Evolutionary conservation across 1,139 yeast genomes (phyloP).

Genomic region (Debaryomyces sp.): DNA sequence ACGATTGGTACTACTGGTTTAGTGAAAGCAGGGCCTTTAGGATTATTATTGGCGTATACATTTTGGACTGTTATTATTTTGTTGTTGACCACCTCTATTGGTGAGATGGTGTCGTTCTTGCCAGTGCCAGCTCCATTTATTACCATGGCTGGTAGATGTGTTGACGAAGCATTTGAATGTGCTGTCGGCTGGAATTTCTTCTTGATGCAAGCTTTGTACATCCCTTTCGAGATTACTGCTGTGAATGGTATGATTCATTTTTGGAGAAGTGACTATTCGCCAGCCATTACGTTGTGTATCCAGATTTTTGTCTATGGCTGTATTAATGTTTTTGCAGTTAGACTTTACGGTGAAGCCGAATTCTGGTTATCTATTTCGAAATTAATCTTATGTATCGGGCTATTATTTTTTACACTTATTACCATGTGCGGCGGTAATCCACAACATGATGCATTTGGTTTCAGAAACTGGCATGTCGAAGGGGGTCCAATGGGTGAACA

Average conservation of each 20-base stretch:
- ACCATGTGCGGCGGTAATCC: constrained; percentile 91
- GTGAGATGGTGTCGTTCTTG: constrained; percentile 80
- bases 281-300: constrained; percentile 63
- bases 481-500: constrained; percentile 58
- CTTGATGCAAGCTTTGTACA: constrained; percentile 72
- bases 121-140: constrained; percentile 71
- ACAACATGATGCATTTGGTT: constrained; percentile 63
- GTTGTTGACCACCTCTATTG: constrained; percentile 67
- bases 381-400: constrained; percentile 68
- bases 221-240: constrained; percentile 82
- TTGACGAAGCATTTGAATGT: constrained; percentile 72
- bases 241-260: constrained; percentile 77
- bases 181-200: constrained; percentile 84
- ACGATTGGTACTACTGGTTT: constrained; percentile 47
- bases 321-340: constrained; percentile 73
- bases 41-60: constrained; percentile 41
- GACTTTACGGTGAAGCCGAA: constrained; percentile 75
- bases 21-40: constrained; percentile 49
- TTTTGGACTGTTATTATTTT: constrained; percentile 56
- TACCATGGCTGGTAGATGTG: constrained; percentile 56
- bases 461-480: constrained; percentile 58
- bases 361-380: constrained; percentile 81
- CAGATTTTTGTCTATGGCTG: constrained; percentile 64
- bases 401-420: constrained; percentile 70
- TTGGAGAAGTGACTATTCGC: constrained; percentile 77